Percentiles rank a stretch among this genome's conserved stretches.
These are phyloP conservation scores for Fusarium gaditjirri DNA, from an alignment of 2,329 filamentous ascomycete species.

Conservation along the genomic window DNA sequence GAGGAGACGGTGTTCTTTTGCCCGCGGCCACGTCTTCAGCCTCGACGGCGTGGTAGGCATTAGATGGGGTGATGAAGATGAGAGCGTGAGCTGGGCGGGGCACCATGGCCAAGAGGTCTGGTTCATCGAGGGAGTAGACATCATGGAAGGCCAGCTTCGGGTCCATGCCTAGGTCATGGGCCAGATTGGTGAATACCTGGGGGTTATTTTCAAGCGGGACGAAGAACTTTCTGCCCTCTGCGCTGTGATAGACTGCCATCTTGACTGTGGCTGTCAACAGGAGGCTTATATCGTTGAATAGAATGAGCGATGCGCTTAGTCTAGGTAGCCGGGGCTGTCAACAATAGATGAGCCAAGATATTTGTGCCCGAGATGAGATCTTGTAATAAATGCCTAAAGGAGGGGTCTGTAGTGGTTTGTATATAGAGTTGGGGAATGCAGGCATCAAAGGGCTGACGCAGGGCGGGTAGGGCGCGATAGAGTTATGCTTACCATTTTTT, in stretches of 20 bases:
- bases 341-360: fast-evolving
- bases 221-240: not conserved
- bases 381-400: fast-evolving
- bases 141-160: fast-evolving
- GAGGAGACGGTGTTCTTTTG: not conserved
- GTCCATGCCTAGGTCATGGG: not conserved
- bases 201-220: not conserved
- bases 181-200: not conserved
- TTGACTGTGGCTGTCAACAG: not conserved
- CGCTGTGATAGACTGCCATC: not conserved
- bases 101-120: not conserved
- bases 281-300: no score
- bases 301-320: not conserved
- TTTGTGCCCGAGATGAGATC: not conserved
- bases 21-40: not conserved
- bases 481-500: not conserved
- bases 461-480: not conserved
- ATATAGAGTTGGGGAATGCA: not conserved
- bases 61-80: not conserved
- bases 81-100: not conserved
- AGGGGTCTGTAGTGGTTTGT: fast-evolving
- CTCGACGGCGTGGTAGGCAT: not conserved
- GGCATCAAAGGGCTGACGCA: not conserved
- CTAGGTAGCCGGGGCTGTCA: fast-evolving
- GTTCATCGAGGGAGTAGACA: not conserved